Evolutionary conservation across 2,329 filamentous ascomycete genomes (phyloP), one percentile per base, ranked within the genome.

Genomic region (Trichophyton simii): DNA sequence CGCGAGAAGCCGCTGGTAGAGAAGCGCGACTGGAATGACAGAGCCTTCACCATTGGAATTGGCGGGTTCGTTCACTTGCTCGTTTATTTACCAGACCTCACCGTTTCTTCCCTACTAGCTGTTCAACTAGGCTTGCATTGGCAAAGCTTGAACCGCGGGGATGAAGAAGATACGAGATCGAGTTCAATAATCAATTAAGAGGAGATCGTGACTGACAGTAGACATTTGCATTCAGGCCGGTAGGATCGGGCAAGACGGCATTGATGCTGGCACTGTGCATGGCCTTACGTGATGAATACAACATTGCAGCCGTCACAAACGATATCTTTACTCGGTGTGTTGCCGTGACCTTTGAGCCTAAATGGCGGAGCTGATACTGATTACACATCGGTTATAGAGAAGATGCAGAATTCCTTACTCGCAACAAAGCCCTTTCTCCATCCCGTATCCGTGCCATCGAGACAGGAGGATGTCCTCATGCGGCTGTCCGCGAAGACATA

Each of bases 1-100:
- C 86, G 94, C 15, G 94, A 97, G 77, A 91, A 95, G 89, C 94
- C 92, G 64, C 88, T 97, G 61, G 83, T 91, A 65, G 88, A 96
- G 67, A 91, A 91, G 9, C 83, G 92, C 60, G 82, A 91, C 72
- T 99, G 91, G 89, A 82, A 82, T 31, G 89, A 95, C 66, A 82
- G 94, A 62, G 91, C 91, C 13, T 99, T 96, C 71, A 97, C 94
- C 3, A 82, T 99, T 69, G 94, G 94, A n/a, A 97, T 97, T 76
- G 94, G 94, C 77, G 94, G 94, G 91, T 95, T 80, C 68, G 83
- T 75, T 18, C 20, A 8, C 41, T 18, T 22, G 15, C 22, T 54
- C 34, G 5, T 25, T 22, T 38, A 11, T 48, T 25, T 15, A 44
- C 57, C 15, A 44, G n/a, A 11, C 25, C 25, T 20, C 54, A 36